A percentile compares a stretch with the other conserved stretches of the same genome.
Conservation (phyloP, 2,329 filamentous ascomycete genomes). For the Pseudocercospora crystallina region DNA sequence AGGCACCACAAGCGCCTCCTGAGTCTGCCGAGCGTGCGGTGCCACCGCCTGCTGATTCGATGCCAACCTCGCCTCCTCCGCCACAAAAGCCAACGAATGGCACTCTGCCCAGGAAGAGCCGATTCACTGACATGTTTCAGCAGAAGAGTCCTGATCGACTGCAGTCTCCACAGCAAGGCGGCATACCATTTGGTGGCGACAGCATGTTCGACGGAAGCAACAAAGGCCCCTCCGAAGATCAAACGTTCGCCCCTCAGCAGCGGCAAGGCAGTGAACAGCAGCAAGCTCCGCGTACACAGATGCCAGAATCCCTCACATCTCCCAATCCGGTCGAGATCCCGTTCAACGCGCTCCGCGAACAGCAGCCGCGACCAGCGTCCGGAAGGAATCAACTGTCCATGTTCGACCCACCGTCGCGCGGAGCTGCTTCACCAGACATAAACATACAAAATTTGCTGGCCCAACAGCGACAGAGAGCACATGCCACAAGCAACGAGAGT, state of each 20-base stretch:
- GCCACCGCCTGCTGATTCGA: constrained; percentile 19
- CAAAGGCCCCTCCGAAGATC: constrained; percentile 15
- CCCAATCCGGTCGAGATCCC: constrained; percentile 25
- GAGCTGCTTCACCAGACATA: constrained; percentile 32
- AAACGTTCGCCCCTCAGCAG: background rate
- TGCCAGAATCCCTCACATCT: constrained; percentile 16
- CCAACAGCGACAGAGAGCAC: constrained; percentile 39
- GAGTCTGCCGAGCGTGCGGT: constrained; percentile 26
- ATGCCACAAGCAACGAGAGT: constrained; percentile 61
- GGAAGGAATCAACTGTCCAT: constrained; percentile 27
- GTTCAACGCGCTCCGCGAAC: constrained; percentile 23
- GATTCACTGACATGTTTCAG: constrained; percentile 34
- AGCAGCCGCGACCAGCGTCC: constrained; percentile 25
- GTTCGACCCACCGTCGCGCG: constrained; percentile 31
- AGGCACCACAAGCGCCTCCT: constrained; percentile 40
- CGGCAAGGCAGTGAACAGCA: constrained; percentile 15
- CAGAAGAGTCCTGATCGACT: constrained; percentile 31
- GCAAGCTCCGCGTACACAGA: constrained; percentile 12
- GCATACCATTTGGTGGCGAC: constrained; percentile 13
- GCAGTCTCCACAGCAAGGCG: constrained; percentile 28
- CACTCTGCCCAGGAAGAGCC: constrained; percentile 28
- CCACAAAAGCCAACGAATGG: constrained; percentile 25
- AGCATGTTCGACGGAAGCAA: constrained; percentile 15
- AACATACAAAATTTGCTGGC: constrained; percentile 40
- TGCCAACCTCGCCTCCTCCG: constrained; percentile 28